Evolutionary conservation across 23 red algal genomes (phyloP), one percentile per base, ranked within the genome.

Genomic region (Gracilaria gracilis): DNA sequence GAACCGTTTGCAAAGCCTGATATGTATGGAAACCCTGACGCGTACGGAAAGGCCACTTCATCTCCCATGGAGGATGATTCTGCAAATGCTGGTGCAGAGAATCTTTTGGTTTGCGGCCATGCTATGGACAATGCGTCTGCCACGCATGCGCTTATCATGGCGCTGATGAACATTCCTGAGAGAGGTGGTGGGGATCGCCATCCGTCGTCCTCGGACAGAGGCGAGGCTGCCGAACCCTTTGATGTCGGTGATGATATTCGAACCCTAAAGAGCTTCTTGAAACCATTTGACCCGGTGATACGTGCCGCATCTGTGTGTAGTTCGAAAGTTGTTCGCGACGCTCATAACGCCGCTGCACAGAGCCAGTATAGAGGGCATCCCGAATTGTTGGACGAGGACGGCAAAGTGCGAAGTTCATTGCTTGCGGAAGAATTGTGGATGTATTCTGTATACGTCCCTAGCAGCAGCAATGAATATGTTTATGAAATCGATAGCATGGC

Each of bases 381-480:
- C 4, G 61, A 82, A 19, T 24, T 92, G n/a, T 39, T 82, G 36
- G 79, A 83, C 48, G 88, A 82, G 57, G 88, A 83, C 36, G 88
- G 67, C 21, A 82, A 76, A 31, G 66, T 83, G n/a, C 76, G 74
- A 29, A 83, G 32, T 73, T 69, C 57, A 21, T 25, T 71, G 6
- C 67, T 92, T 19, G 79, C 77, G 8, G 88, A 92, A n/a, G 88
- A 83, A 33, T 55, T 92, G 16, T 92, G 88, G 88, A 83, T 92
- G 88, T 92, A 92, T 67, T 78, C 77, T 17, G 79, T 92, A 3
- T 92, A 82, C 25, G 61, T 83, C 38, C 88, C 88, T 25, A 77
- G 61, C 32, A 73, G 32, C 4, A 29, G 77, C 24, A 57, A 31
- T 8, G 25, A 36, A 17, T 73, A 64, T 34, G 25, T 82, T 58